These are phyloP conservation scores for Alternaria tenuissima DNA, from an alignment of 2,329 filamentous ascomycete genomes.

Conservation along the genomic window DNA sequence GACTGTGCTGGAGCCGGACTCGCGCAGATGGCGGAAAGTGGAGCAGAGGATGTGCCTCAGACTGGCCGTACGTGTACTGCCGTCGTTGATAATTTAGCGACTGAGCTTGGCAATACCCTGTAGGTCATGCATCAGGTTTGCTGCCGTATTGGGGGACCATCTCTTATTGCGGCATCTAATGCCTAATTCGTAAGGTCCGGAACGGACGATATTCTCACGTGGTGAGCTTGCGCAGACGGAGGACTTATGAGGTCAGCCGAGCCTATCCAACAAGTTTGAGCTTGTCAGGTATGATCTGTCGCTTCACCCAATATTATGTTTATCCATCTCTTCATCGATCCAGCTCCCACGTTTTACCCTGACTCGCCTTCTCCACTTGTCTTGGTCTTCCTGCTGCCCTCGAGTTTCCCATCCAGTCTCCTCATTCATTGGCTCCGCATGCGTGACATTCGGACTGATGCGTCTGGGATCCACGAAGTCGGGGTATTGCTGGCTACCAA, in stretches of 20 bases:
- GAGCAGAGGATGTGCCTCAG: not conserved
- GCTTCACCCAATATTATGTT: slow-evolving; percentile 41
- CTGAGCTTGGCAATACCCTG: not conserved
- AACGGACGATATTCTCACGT: not conserved
- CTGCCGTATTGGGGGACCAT: not conserved
- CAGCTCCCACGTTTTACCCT: slow-evolving; percentile 30
- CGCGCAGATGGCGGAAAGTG: not conserved
- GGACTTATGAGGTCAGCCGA: not conserved
- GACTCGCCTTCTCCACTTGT: slow-evolving; percentile 32
- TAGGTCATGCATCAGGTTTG: not conserved
- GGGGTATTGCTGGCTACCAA: slow-evolving; percentile 27
- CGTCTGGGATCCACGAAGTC: slow-evolving; percentile 41
- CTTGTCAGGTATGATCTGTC: not conserved
- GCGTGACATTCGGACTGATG: slow-evolving; percentile 33
- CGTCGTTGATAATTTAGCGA: not conserved
- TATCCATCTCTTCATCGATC: slow-evolving; percentile 49
- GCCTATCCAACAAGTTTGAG: not conserved
- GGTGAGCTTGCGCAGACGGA: not conserved
- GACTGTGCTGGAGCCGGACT: not conserved
- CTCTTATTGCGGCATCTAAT: not conserved
- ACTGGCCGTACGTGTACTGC: not conserved
- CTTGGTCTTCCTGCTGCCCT: slow-evolving; percentile 22
- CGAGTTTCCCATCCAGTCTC: slow-evolving; percentile 25
- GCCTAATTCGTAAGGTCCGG: not conserved
- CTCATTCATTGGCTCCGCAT: slow-evolving; percentile 23